phyloP scores from a whole-genome alignment of 1,139 yeast species.

The Suhomyces yuchorum region DNA sequence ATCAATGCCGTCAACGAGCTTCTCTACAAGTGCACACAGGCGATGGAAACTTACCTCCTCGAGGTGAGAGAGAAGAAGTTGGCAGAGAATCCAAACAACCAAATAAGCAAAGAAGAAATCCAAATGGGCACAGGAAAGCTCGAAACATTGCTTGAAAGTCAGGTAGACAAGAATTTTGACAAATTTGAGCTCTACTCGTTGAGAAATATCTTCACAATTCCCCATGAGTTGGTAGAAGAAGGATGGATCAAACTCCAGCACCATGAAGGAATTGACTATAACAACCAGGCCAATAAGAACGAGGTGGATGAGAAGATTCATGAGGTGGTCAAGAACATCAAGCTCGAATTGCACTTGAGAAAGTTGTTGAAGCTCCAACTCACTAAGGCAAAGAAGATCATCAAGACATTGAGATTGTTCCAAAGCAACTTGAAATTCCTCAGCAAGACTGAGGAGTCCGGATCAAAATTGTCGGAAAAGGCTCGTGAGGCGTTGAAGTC shows the following conservation, averaged over 20 bases:
- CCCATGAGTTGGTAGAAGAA: slow-evolving; percentile 62
- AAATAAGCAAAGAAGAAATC: slow-evolving; percentile 48
- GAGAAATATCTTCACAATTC: slow-evolving; percentile 74
- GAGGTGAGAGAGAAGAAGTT: slow-evolving; percentile 29
- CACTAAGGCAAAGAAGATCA: slow-evolving; percentile 38
- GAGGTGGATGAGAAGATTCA: slow-evolving; percentile 40
- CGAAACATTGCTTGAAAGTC: slow-evolving; percentile 74
- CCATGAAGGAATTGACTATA: slow-evolving; percentile 57
- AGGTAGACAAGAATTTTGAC: slow-evolving; percentile 85
- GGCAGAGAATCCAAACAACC: slow-evolving; percentile 15
- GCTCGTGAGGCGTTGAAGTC: slow-evolving; percentile 36
- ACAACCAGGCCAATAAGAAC: slow-evolving; percentile 17
- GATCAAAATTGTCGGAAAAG: slow-evolving; percentile 21
- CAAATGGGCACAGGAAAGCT: slow-evolving; percentile 76
- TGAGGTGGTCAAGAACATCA: slow-evolving; percentile 44
- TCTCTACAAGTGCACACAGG: slow-evolving; percentile 80
- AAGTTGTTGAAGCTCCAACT: slow-evolving; percentile 45
- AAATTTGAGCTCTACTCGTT: slow-evolving; percentile 81
- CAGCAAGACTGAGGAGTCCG: slow-evolving; percentile 12
- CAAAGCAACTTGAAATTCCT: slow-evolving; percentile 35
- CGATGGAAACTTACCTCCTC: slow-evolving; percentile 67
- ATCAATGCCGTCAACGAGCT: slow-evolving; percentile 87
- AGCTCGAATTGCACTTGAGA: slow-evolving; percentile 47
- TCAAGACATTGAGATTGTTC: slow-evolving; percentile 34
- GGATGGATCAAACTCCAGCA: slow-evolving; percentile 73